Conservation (phyloP, 768 basidiomycete genomes). For the Termitomyces sp. region DNA sequence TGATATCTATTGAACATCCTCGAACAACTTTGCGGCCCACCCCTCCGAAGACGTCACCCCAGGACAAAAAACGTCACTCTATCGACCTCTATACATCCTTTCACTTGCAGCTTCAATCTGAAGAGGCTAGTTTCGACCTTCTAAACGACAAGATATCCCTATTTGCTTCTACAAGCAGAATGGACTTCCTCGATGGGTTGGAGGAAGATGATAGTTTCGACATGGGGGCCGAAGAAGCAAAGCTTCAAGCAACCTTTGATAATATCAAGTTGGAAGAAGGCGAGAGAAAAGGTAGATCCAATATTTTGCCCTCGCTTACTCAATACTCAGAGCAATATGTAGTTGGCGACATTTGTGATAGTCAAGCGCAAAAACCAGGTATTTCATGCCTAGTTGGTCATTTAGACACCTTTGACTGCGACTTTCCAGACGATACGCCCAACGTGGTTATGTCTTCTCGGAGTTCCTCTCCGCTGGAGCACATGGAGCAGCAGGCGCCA, state of each 20-base stretch:
- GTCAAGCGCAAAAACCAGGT: background rate
- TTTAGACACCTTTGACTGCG: background rate
- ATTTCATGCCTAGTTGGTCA: background rate
- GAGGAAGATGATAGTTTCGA: slow-evolving; percentile 39
- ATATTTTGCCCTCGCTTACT: background rate
- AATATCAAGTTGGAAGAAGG: slow-evolving; percentile 6
- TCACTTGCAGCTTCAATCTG: slow-evolving; percentile 37
- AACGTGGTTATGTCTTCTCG: background rate
- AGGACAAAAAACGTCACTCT: slow-evolving; percentile 32
- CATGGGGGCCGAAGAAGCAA: slow-evolving; percentile 21
- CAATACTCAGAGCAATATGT: background rate
- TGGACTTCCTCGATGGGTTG: slow-evolving; percentile 27
- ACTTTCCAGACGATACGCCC: background rate
- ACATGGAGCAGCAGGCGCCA: background rate
- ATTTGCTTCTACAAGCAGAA: slow-evolving; percentile 25
- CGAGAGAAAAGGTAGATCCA: background rate
- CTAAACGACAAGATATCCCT: slow-evolving; percentile 50
- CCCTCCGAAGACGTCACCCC: slow-evolving; percentile 13
- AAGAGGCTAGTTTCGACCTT: slow-evolving; percentile 45
- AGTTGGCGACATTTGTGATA: background rate
- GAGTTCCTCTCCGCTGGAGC: background rate
- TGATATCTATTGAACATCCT: slow-evolving; percentile 20
- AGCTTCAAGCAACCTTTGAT: slow-evolving; percentile 16
- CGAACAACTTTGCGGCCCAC: slow-evolving; percentile 22
- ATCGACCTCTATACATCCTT: slow-evolving; percentile 45